Evolutionary conservation across 2,329 filamentous ascomycete species (phyloP).

Genomic region (Colletotrichum aenigma): DNA sequence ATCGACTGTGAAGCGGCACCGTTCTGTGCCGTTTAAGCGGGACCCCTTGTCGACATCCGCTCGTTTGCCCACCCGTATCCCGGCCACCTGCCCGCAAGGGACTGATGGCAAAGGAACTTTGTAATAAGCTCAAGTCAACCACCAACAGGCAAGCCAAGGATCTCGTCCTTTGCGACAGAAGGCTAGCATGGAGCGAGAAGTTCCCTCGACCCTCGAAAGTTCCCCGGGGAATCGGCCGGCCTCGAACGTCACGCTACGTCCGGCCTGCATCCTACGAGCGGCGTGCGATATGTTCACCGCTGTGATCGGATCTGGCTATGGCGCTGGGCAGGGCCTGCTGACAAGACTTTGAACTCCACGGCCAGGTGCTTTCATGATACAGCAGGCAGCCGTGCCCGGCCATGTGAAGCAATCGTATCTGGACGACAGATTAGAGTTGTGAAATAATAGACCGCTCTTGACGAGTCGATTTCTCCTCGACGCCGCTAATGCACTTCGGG

Average conservation of each 20-base stretch:
- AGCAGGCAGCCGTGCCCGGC: background rate
- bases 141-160: background rate
- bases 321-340: background rate
- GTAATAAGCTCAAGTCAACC: background rate
- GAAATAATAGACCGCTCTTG: background rate
- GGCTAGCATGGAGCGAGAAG: background rate
- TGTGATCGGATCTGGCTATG: background rate
- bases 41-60: background rate
- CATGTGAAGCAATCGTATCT: background rate
- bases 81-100: background rate
- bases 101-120: background rate
- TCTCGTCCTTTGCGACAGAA: background rate
- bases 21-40: slow-evolving; percentile 11
- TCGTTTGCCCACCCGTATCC: background rate
- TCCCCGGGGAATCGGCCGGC: background rate
- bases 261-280: background rate
- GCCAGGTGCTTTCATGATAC: background rate
- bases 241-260: background rate
- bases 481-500: slow-evolving; percentile 1
- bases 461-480: background rate
- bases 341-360: background rate
- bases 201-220: background rate
- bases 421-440: slow-evolving; percentile 15
- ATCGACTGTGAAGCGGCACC: background rate
- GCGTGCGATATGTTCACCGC: background rate